Percentiles rank a stretch among this genome's conserved stretches.
These are phyloP conservation scores for Coix lacrymajobi DNA, from an alignment of 176 grass and related monocot genomes.

Conservation along the genomic window DNA sequence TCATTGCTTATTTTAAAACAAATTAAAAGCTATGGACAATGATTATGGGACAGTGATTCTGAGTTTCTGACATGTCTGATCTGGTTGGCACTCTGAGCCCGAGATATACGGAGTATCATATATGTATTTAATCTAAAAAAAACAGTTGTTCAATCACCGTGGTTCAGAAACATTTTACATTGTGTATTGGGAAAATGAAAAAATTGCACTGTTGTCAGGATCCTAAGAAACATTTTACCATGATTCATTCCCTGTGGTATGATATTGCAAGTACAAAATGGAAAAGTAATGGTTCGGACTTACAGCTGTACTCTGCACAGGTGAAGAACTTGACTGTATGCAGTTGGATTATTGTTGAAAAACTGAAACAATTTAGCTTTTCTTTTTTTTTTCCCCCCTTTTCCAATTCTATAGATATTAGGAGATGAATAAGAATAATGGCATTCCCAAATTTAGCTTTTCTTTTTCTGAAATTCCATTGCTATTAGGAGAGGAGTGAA, in stretches of 20 bases:
- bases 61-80: neutral
- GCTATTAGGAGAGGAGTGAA: neutral
- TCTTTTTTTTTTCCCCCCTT: neutral
- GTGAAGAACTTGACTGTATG: neutral
- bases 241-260: too few species aligned
- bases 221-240: too few species aligned
- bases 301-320: neutral
- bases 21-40: too few species aligned
- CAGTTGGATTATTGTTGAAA: neutral
- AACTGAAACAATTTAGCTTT: neutral
- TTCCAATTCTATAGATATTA: neutral
- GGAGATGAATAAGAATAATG: neutral
- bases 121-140: neutral
- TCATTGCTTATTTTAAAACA: too few species aligned
- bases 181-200: too few species aligned
- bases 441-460: neutral
- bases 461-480: neutral
- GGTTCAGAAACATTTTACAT: neutral
- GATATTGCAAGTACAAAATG: too few species aligned
- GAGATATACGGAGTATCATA: too few species aligned
- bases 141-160: neutral
- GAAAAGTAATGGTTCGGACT: neutral
- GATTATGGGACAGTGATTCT: too few species aligned
- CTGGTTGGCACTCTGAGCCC: neutral
- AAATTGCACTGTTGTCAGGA: too few species aligned